A percentile compares a stretch with the other conserved stretches of the same genome.
Evolutionary conservation across 257 asterid genomes (phyloP).

Genomic region (Nyctanthes arbortristis): DNA sequence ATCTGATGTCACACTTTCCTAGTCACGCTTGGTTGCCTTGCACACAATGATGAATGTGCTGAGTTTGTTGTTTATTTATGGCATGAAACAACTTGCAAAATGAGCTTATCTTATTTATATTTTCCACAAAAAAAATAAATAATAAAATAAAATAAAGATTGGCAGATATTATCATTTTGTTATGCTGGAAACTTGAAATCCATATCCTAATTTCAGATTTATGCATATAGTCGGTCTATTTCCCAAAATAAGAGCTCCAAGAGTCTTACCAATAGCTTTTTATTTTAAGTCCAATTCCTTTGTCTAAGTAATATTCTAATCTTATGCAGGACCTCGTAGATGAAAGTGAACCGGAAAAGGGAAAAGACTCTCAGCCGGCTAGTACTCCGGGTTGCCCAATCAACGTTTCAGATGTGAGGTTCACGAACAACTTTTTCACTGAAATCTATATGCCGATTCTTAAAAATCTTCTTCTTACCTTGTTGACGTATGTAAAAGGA

Average conservation of each 20-base stretch:
- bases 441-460: too few relatives aligned
- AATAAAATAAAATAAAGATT: neutral
- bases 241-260: neutral
- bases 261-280: neutral
- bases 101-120: neutral
- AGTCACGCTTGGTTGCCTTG: too few relatives aligned
- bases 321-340: constrained; percentile 39
- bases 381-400: too few relatives aligned
- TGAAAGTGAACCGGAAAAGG: constrained; percentile 19
- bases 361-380: constrained; percentile 23
- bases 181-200: neutral
- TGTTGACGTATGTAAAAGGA: too few relatives aligned
- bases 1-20: too few relatives aligned
- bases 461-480: too few relatives aligned
- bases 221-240: neutral
- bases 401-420: too few relatives aligned
- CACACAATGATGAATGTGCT: neutral
- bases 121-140: neutral
- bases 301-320: neutral
- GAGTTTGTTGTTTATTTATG: neutral
- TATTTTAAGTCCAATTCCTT: neutral
- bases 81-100: neutral
- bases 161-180: neutral
- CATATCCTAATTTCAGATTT: neutral
- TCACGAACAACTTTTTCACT: too few relatives aligned